Percentiles rank a stretch among this genome's conserved stretches.
Conservation (phyloP, 768 basidiomycete genomes). For the Mycena amicta region DNA sequence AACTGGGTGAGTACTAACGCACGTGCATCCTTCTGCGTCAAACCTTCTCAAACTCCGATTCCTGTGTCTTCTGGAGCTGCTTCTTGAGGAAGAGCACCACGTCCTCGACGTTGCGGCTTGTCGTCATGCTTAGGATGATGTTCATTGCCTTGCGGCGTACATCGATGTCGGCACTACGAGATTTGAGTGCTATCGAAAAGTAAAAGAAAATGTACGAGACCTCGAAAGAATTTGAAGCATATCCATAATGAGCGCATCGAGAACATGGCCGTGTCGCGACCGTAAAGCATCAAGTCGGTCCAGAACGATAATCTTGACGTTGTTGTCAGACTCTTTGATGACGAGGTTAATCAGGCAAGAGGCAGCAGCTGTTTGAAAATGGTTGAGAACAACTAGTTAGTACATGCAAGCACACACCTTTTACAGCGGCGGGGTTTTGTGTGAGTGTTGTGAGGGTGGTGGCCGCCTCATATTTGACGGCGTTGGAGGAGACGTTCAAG, state of each 20-base stretch:
- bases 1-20: neutral
- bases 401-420: constrained; percentile 55
- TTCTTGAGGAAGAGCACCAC: constrained; percentile 97
- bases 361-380: constrained; percentile 68
- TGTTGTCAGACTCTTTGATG: constrained; percentile 96
- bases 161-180: constrained; percentile 88
- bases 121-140: constrained; percentile 91
- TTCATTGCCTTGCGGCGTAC: constrained; percentile 90
- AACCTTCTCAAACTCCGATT: constrained; percentile 91
- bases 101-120: constrained; percentile 93
- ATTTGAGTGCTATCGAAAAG: neutral
- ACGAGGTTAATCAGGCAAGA: constrained; percentile 86
- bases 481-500: constrained; percentile 84
- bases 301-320: constrained; percentile 96
- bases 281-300: constrained; percentile 85
- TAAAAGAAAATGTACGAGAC: constrained; percentile 35
- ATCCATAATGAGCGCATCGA: constrained; percentile 94
- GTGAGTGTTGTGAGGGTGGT: constrained; percentile 92
- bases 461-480: constrained; percentile 97
- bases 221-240: constrained; percentile 88
- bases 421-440: constrained; percentile 93
- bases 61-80: constrained; percentile 91
- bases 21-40: neutral
- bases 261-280: constrained; percentile 81
- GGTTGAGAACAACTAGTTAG: constrained; percentile 8